These are phyloP conservation scores for Wickerhamiella occidentalis DNA, from an alignment of 805 yeast genomes.

Conservation along the genomic window DNA sequence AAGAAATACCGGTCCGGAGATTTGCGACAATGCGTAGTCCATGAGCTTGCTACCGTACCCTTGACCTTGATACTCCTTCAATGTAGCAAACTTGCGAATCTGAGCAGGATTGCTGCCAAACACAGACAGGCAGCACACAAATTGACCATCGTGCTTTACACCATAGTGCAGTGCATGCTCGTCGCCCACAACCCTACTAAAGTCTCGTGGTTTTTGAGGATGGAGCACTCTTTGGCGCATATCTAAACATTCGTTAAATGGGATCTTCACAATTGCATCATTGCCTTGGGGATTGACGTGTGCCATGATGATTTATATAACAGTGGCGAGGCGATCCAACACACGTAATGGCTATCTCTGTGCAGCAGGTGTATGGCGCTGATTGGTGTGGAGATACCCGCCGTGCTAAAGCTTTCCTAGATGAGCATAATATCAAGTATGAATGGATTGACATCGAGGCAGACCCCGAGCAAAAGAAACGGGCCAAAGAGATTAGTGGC, in stretches of 20 bases:
- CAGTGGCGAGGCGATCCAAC: neutral
- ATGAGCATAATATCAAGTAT: constrained; percentile 13
- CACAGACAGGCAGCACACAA: constrained; percentile 5
- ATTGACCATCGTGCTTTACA: neutral
- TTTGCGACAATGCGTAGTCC: neutral
- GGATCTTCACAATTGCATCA: constrained; percentile 1
- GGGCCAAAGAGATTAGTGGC: constrained; percentile 18
- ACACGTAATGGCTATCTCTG: neutral
- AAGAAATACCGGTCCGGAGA: neutral
- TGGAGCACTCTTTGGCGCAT: constrained; percentile 3
- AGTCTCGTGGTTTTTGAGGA: neutral
- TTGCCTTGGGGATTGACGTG: neutral
- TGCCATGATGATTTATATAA: neutral
- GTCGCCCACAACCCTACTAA: neutral
- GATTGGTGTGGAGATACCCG: constrained; percentile 24
- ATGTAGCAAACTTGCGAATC: constrained; percentile 2
- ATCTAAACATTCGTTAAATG: neutral
- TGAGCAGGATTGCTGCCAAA: neutral
- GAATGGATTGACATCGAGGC: constrained; percentile 20
- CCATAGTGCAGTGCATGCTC: constrained; percentile 1
- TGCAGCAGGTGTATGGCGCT: constrained; percentile 19
- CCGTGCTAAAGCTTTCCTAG: constrained; percentile 18
- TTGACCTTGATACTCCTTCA: neutral
- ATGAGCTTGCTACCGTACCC: constrained; percentile 1
- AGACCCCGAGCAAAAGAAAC: constrained; percentile 17